These are phyloP conservation scores for Plenodomus tracheiphilus DNA, from an alignment of 2,329 filamentous ascomycete genomes.

Conservation along the genomic window DNA sequence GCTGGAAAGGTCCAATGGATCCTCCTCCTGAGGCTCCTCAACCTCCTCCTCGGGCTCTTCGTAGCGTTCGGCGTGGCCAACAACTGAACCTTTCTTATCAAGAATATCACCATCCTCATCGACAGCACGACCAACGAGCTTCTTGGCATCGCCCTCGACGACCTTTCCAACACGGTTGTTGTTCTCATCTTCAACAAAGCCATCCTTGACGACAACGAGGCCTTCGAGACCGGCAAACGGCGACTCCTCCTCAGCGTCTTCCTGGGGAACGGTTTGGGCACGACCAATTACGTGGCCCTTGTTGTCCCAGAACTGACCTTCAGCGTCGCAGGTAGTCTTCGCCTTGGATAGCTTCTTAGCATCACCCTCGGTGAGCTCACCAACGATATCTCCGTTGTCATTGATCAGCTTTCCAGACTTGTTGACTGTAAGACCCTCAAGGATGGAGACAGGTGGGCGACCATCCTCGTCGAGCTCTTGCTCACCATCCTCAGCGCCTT, in stretches of 20 bases:
- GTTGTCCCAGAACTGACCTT: slow-evolving; percentile 59
- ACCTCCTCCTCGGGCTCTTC: slow-evolving; percentile 65
- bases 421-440: slow-evolving; percentile 55
- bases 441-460: slow-evolving; percentile 53
- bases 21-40: slow-evolving; percentile 49
- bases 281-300: slow-evolving; percentile 57
- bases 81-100: slow-evolving; percentile 57
- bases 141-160: slow-evolving; percentile 55
- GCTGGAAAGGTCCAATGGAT: slow-evolving; percentile 50
- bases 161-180: slow-evolving; percentile 55
- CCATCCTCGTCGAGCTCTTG: slow-evolving; percentile 30
- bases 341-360: slow-evolving; percentile 58
- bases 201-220: slow-evolving; percentile 54
- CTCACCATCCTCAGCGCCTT: slow-evolving; percentile 36
- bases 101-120: slow-evolving; percentile 58
- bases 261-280: slow-evolving; percentile 52
- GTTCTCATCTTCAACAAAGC: slow-evolving; percentile 55
- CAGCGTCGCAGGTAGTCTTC: slow-evolving; percentile 49
- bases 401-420: slow-evolving; percentile 57
- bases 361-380: slow-evolving; percentile 55
- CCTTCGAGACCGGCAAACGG: slow-evolving; percentile 56
- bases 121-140: slow-evolving; percentile 54
- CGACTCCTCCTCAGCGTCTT: slow-evolving; percentile 53
- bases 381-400: slow-evolving; percentile 50
- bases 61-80: slow-evolving; percentile 56